Percentiles rank a stretch among this genome's conserved stretches.
These are phyloP conservation scores for Apiotrichum brassicae DNA, from an alignment of 1,284 basidiomycete genomes.

Conservation along the genomic window DNA sequence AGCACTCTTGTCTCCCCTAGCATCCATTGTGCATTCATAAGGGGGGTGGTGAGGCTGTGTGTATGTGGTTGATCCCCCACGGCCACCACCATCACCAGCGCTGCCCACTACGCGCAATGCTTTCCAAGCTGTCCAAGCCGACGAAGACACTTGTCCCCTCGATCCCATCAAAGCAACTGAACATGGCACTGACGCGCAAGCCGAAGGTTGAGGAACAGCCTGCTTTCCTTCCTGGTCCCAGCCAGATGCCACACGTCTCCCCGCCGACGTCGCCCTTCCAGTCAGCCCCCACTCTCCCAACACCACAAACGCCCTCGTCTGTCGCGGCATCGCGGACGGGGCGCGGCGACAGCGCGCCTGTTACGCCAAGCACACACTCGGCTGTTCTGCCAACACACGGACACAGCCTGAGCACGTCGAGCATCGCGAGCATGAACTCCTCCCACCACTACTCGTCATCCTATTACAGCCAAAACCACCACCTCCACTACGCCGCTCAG, in stretches of 20 bases:
- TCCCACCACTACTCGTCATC: background rate
- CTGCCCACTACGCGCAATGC: too few relatives aligned
- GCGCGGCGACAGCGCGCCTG: background rate
- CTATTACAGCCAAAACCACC: background rate
- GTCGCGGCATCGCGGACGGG: background rate
- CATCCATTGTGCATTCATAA: too few relatives aligned
- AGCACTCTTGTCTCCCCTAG: too few relatives aligned
- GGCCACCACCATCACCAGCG: too few relatives aligned
- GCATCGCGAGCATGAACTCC: background rate
- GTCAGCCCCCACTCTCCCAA: background rate
- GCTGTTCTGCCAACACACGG: background rate
- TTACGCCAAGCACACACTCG: background rate
- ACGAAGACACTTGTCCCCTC: too few relatives aligned
- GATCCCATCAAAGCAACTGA: too few relatives aligned
- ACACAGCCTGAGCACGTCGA: background rate
- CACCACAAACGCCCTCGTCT: background rate
- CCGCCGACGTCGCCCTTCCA: slow-evolving; percentile 2
- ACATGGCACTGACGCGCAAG: background rate
- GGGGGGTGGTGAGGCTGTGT: too few relatives aligned
- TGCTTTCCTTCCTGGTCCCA: background rate
- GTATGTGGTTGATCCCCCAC: too few relatives aligned
- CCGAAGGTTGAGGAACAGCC: background rate
- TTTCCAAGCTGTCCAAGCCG: too few relatives aligned
- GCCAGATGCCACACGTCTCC: background rate
- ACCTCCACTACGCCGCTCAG: background rate